Base-by-base conservation (phyloP, 2,329 filamentous ascomycete species). In the Neonectria sp. region DNA sequence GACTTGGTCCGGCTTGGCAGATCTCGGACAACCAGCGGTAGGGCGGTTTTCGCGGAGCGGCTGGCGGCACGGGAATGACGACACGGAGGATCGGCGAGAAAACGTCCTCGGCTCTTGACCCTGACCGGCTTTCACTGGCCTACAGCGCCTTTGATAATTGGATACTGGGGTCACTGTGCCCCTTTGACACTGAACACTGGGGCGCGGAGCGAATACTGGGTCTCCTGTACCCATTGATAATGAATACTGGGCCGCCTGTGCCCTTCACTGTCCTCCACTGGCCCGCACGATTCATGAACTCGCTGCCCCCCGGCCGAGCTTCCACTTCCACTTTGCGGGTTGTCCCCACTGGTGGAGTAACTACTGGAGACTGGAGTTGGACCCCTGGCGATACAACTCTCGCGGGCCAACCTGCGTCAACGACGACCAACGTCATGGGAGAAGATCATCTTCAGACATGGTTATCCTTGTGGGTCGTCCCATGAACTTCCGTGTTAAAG, bases 51-150 rank as follows among this genome's bases (percentile, higher is more conserved):
- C n/a, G 17, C 40, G 40, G n/a, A 21, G 40, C 71, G 72, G 73
- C 57, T 67, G 55, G 68, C 69, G 73, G 71, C 70, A 68, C 68
- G 12, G 31, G 63, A 67, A 72, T 74, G 69, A 72, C 71, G 69
- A 74, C 65, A 67, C 57, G 29, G 55, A 48, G 49, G 31, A 35
- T 45, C 40, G 40, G n/a, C 63, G 17, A 17, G 12, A 37, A 40
- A n/a, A 13, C 15, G 37, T 13, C 37, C 37, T 40, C 37, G 37
- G 37, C 37, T n/a, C 15, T 40, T n/a, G 15, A 15, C 63, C 59
- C 57, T 64, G 60, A 48, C 11, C 8, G 21, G 11, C 24, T 15
- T 25, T 24, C 15, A 15, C 3, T 51, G 25, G 25, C 21, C 21
- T 21, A 21, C 21, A 21, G 21, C 21, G 21, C 21, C 21, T 21